Evolutionary conservation across 1,284 basidiomycete genomes (phyloP), one percentile per base, ranked within the genome.

Genomic region (Naganishia liquefaciens): DNA sequence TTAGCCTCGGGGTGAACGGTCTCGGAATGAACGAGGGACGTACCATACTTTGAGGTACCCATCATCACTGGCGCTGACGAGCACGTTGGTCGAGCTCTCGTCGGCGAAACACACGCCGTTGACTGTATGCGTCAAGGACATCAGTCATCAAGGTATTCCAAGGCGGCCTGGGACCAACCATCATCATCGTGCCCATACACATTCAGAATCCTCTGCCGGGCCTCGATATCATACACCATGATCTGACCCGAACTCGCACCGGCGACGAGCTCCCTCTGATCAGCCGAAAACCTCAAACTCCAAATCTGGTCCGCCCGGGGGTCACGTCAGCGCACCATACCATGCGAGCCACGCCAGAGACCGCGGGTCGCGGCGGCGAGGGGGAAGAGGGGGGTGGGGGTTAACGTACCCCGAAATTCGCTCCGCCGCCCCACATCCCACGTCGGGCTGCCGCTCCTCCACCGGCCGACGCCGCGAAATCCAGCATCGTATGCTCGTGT

Each of bases 21-120:
- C n/a, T n/a, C n/a, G 21, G 27, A 64, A 17, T 43, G 21, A 25
- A 40, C 21, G 11, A 23, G 37, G 6, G 43, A 77, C 84, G 62
- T 77, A 91, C 92, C 95, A 99, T 64, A 99, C 87, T 84, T 98
- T 98, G 69, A 98, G 81, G 76, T 89, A 94, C 0, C 87, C 87
- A 75, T 99, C 95, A 74, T 99, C 95, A 0, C 91, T 93, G 0
- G 91, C 96, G 69, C 90, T 93, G 51, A 98, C 86, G 23, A 99
- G 85, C 46, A 99, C 86, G 74, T 99, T 98, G 23, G 93, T 92
- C 19, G 90, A 93, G 0, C 87, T 85, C 33, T 88, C 87, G 74
- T 97, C 93, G 2, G 94, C 93, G 87, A 93, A 98, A 71, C 91
- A 93, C 68, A 94, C 95, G 52, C 91, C 94, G 72, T 99, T 99